These are phyloP conservation scores for Cavenderia fasciculata DNA, from an alignment of 78 protist genomes.

Conservation along the genomic window DNA sequence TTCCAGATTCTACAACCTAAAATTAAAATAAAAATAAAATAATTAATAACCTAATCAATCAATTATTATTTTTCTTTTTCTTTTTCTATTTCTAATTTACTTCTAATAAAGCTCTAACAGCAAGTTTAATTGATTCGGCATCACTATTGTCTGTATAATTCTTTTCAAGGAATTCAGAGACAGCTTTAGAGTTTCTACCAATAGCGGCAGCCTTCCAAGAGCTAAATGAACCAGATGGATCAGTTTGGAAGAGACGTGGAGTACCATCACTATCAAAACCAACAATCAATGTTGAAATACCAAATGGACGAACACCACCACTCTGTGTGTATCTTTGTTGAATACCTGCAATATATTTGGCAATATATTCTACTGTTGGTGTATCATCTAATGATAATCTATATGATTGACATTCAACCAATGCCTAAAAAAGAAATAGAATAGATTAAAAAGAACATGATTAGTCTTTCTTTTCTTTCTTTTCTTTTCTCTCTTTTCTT, in stretches of 20 bases:
- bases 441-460: too few species aligned
- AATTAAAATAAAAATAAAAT: not conserved
- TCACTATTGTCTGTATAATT: conserved; percentile 86
- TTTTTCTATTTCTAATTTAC: not conserved
- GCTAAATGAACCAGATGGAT: conserved; percentile 96
- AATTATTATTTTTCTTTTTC: not conserved
- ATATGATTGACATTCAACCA: conserved; percentile 97
- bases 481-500: too few species aligned
- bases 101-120: conserved; percentile 97
- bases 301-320: conserved; percentile 99
- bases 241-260: conserved; percentile 97
- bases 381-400: conserved; percentile 97
- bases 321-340: conserved; percentile 98
- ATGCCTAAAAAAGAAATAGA: conserved; percentile 75
- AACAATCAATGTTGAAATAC: conserved; percentile 96
- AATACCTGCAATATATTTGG: conserved; percentile 95
- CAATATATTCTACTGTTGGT: conserved; percentile 92
- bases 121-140: conserved; percentile 91
- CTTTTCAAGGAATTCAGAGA: conserved; percentile 97
- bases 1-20: conserved; percentile 97
- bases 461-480: too few species aligned
- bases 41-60: not conserved
- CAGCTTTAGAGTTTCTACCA: conserved; percentile 87
- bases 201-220: conserved; percentile 94
- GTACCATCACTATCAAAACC: conserved; percentile 96